phyloP scores from a whole-genome alignment of 805 yeast genomes.

The Scheffersomyces lignosus region DNA sequence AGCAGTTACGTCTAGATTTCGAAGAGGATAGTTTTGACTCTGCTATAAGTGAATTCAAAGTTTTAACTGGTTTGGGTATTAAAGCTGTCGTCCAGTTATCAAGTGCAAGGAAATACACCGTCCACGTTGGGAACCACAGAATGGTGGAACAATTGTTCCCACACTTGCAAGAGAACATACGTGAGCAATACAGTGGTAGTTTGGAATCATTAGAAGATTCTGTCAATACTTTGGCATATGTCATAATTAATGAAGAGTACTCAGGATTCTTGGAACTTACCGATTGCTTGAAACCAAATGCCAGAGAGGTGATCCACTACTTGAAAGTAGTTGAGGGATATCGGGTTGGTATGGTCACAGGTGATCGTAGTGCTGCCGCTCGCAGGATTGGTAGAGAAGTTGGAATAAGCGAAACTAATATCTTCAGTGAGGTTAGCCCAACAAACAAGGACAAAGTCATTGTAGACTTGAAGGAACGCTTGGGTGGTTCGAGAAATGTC shows the following conservation, averaged over 20 bases:
- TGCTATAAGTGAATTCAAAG: constrained; percentile 33
- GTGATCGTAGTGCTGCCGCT: constrained; percentile 73
- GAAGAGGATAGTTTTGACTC: constrained; percentile 33
- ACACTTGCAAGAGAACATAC: constrained; percentile 8
- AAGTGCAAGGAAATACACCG: constrained; percentile 19
- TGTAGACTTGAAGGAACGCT: constrained; percentile 49
- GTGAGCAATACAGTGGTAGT: constrained; percentile 7
- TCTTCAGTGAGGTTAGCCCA: constrained; percentile 78
- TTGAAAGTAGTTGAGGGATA: constrained; percentile 51
- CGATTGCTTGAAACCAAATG: constrained; percentile 69
- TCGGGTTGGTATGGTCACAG: constrained; percentile 83
- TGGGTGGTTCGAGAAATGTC: constrained; percentile 30
- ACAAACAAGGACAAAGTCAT: constrained; percentile 72
- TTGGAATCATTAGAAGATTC: constrained; percentile 16
- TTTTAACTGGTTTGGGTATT: constrained; percentile 48
- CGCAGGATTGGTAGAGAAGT: constrained; percentile 60
- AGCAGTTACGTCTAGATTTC: constrained; percentile 24
- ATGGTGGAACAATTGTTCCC: constrained; percentile 31
- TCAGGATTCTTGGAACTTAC: constrained; percentile 66
- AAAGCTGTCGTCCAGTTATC: constrained; percentile 36
- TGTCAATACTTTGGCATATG: constrained; percentile 49
- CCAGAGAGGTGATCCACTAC: constrained; percentile 57
- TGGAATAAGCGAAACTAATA: constrained; percentile 63
- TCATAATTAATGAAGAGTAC: constrained; percentile 57
- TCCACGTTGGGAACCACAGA: constrained; percentile 55